These are phyloP conservation scores for Tinospora cordifolia DNA, from an alignment of 164 flowering plant species.

Conservation along the genomic window DNA sequence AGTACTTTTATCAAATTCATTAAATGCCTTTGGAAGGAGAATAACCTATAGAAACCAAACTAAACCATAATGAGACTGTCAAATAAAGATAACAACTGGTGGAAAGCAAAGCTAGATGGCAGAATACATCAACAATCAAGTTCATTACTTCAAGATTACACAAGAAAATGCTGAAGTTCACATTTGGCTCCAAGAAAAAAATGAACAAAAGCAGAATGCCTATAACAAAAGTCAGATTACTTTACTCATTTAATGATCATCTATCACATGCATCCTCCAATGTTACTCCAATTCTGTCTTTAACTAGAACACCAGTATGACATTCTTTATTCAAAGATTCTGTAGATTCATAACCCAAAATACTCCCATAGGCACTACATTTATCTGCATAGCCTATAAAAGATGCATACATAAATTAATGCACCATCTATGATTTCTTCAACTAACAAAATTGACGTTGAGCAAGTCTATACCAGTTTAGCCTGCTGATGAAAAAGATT, in stretches of 20 bases:
- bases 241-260: not conserved
- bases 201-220: not conserved
- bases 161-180: not conserved
- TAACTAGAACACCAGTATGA: too few relatives aligned
- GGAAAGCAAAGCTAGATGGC: not conserved
- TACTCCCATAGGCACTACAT: too few relatives aligned
- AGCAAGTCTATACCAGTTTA: too few relatives aligned
- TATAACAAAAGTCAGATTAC: not conserved
- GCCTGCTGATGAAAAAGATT: too few relatives aligned
- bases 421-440: too few relatives aligned
- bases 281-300: too few relatives aligned
- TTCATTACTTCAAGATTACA: not conserved
- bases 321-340: too few relatives aligned
- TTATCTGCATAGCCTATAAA: too few relatives aligned
- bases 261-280: too few relatives aligned
- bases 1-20: slow-evolving; percentile 42
- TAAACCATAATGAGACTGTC: not conserved
- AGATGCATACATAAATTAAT: too few relatives aligned
- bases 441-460: too few relatives aligned
- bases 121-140: not conserved
- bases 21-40: slow-evolving; percentile 51
- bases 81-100: not conserved
- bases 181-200: not conserved
- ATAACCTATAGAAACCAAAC: slow-evolving; percentile 35
- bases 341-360: too few relatives aligned